Percentiles rank a stretch among this genome's conserved stretches.
Evolutionary conservation across 2,329 filamentous ascomycete genomes (phyloP).

Genomic region (Dactylonectria estremocensis): DNA sequence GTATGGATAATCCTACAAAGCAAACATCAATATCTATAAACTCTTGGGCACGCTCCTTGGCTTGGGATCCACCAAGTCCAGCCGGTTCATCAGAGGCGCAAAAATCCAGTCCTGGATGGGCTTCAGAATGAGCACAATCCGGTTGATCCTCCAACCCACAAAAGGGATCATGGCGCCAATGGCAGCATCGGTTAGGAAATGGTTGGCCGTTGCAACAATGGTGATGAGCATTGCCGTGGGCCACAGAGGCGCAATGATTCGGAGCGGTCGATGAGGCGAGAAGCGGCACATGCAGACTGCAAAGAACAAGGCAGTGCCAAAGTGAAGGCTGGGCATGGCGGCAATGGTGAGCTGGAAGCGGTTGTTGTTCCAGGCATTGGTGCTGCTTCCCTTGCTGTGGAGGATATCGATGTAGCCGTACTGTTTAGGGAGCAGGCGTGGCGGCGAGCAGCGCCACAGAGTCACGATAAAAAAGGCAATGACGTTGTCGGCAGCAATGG

Average conservation of each 20-base stretch:
- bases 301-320: conserved; percentile 58
- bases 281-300: conserved; percentile 54
- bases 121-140: conserved; percentile 45
- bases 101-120: conserved; percentile 50
- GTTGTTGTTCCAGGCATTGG: conserved; percentile 60
- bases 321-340: conserved; percentile 66
- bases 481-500: conserved; percentile 63
- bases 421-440: conserved; percentile 61
- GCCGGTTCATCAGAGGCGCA: conserved; percentile 41
- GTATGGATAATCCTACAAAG: conserved; percentile 7
- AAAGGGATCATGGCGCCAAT: conserved; percentile 54
- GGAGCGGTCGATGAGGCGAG: conserved; percentile 57
- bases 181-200: conserved; percentile 56
- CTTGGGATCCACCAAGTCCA: conserved; percentile 42
- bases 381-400: conserved; percentile 50
- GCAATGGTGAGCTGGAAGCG: conserved; percentile 63
- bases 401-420: conserved; percentile 65
- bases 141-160: conserved; percentile 54
- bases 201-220: conserved; percentile 59
- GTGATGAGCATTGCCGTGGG: conserved; percentile 59
- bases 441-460: conserved; percentile 64
- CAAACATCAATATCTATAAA: conserved; percentile 15
- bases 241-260: conserved; percentile 59
- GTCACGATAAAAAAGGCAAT: conserved; percentile 65
- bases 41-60: conserved; percentile 38